Evolutionary conservation across 495 filamentous ascomycete species (phyloP).

Genomic region (Penicillium chermesinum): DNA sequence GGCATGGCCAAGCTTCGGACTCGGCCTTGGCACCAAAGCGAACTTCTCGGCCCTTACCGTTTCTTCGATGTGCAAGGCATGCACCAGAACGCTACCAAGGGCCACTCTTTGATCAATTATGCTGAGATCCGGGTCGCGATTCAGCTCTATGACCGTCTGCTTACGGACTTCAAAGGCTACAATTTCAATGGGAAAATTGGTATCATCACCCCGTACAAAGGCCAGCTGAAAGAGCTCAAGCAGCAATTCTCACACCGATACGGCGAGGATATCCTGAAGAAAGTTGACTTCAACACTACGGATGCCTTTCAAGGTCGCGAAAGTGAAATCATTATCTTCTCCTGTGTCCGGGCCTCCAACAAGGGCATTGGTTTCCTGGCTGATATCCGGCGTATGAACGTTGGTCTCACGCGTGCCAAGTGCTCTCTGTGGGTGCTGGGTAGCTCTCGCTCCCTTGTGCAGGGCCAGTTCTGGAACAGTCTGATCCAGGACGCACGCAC

Average conservation of each 20-base stretch:
- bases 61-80: slow-evolving; percentile 95
- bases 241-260: slow-evolving; percentile 62
- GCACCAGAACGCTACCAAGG: slow-evolving; percentile 68
- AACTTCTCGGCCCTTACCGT: slow-evolving; percentile 83
- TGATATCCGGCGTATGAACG: slow-evolving; percentile 99
- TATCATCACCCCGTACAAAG: slow-evolving; percentile 96
- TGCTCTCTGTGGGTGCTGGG: slow-evolving; percentile 93
- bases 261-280: slow-evolving; percentile 67
- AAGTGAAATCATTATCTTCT: slow-evolving; percentile 97
- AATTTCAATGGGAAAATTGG: slow-evolving; percentile 82
- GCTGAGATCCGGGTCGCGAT: slow-evolving; percentile 82
- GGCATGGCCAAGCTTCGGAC: slow-evolving; percentile 71
- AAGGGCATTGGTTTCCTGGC: slow-evolving; percentile 96
- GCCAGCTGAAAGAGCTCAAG: slow-evolving; percentile 77
- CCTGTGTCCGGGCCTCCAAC: slow-evolving; percentile 87
- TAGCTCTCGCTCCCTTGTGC: slow-evolving; percentile 75
- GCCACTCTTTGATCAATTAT: slow-evolving; percentile 85
- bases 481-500: slow-evolving; percentile 73
- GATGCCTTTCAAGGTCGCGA: slow-evolving; percentile 97
- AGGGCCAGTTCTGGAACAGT: slow-evolving; percentile 85
- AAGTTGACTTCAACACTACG: slow-evolving; percentile 94
- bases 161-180: slow-evolving; percentile 59
- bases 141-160: slow-evolving; percentile 72
- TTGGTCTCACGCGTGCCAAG: slow-evolving; percentile 92
- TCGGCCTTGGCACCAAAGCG: slow-evolving; percentile 78